Base-by-base conservation (phyloP, 2,329 filamentous ascomycete species). In the Neopestalotiopsis sp. region DNA sequence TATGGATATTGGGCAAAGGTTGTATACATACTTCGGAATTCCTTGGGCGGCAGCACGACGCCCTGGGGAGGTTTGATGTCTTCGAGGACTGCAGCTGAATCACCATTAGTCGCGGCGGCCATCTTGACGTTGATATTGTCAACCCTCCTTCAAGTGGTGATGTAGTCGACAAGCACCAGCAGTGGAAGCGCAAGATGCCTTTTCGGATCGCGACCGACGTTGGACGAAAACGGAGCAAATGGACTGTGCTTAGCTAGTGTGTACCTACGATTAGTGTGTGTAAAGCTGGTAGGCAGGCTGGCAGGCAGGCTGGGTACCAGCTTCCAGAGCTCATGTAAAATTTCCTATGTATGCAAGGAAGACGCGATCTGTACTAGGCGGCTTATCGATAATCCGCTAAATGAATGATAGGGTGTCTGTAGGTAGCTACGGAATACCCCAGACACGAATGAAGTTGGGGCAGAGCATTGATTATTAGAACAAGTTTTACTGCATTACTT, bases 21-120 rank as follows among this genome's bases (percentile, higher is more conserved):
- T 62, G 32, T 13, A 28, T 28, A 73, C 74, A 70, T 81, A 79
- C 86, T 85, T 85, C 94, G 91, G 76, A 98, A 94, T 78, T 95
- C 93, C 78, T 91, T 95, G 12, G 96, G 96, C 28, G 96, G 96
- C 67, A 98, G 88, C 68, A 98, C 93, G 72, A 97, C 88, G 71
- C 94, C 94, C 69, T 91, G 84, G 3, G 95, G 95, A 42, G 94
- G 90, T 80, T 94, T 95, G 79, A 90, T 88, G 71, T 90, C 88
- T 71, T 94, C 89, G 68, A 91, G 84, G 62, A 80, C 80, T 56
- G 84, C 82, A 56, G 83, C 81, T 72, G 84, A 79, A 79, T 88
- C 87, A 74, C 86, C 86, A 75, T 89, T 89, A 72, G 83, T 81
- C 74, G 78, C 77, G 59, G 79, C 76, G 71, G 81, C 79, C 81